Percentiles rank a stretch among this genome's conserved stretches.
Evolutionary conservation across 2,329 filamentous ascomycete species (phyloP).

Genomic region (Pleomassaria siparia): DNA sequence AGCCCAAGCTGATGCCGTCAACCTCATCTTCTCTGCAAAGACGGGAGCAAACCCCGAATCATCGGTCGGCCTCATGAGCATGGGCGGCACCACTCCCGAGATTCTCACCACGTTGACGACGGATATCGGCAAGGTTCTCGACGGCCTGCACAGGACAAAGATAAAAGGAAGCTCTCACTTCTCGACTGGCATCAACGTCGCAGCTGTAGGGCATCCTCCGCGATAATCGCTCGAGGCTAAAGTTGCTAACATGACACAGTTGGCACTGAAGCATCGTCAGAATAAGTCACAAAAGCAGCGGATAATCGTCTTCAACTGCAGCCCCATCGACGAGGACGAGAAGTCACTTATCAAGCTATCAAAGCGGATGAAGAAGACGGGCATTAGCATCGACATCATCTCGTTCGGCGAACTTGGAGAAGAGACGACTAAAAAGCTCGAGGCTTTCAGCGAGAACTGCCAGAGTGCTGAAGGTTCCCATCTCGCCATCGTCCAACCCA

Average conservation of each 20-base stretch:
- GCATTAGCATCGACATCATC: slow-evolving; percentile 90
- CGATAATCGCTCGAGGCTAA: background rate
- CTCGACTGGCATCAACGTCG: slow-evolving; percentile 92
- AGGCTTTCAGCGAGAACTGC: slow-evolving; percentile 89
- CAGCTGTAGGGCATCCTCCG: slow-evolving; percentile 70
- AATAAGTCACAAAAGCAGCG: slow-evolving; percentile 96
- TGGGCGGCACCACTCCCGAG: slow-evolving; percentile 96
- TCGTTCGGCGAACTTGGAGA: slow-evolving; percentile 92
- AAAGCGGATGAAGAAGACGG: slow-evolving; percentile 99
- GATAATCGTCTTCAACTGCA: slow-evolving; percentile 96
- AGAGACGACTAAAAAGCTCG: slow-evolving; percentile 84
- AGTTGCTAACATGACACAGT: slow-evolving; percentile 53
- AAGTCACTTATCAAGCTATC: slow-evolving; percentile 86
- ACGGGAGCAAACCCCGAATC: slow-evolving; percentile 95
- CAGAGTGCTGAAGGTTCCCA: slow-evolving; percentile 88
- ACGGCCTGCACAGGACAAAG: slow-evolving; percentile 78
- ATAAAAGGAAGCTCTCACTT: slow-evolving; percentile 87
- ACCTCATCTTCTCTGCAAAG: slow-evolving; percentile 93
- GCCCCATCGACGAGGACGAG: slow-evolving; percentile 84
- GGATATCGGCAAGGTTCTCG: slow-evolving; percentile 92
- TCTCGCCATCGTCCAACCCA: slow-evolving; percentile 86
- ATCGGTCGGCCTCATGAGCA: slow-evolving; percentile 96
- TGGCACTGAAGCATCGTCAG: slow-evolving; percentile 95
- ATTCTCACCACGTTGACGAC: slow-evolving; percentile 95
- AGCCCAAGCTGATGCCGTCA: slow-evolving; percentile 92